A percentile compares a stretch with the other conserved stretches of the same genome.
These are phyloP conservation scores for Lagenidium sp. DNA, from an alignment of 352 stramenopile species.

Conservation along the genomic window DNA sequence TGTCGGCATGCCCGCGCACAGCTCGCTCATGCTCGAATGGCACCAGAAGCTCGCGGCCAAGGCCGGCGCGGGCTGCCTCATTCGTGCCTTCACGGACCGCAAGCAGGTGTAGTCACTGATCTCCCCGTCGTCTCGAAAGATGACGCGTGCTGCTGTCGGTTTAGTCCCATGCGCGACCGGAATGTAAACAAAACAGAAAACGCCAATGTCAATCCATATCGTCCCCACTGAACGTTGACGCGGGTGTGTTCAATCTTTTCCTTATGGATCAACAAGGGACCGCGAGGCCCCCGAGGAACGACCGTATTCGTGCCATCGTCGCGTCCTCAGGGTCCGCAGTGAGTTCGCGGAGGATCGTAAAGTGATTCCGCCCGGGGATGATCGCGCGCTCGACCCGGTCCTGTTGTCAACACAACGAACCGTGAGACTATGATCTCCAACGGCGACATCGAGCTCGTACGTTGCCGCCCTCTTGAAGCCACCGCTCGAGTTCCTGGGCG, in stretches of 20 bases:
- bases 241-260: too few relatives aligned
- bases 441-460: conserved; percentile 17
- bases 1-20: conserved; percentile 62
- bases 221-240: too few relatives aligned
- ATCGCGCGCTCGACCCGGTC: conserved; percentile 28
- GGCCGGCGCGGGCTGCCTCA: conserved; percentile 81
- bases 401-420: conserved; percentile 10
- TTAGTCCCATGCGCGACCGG: too few relatives aligned
- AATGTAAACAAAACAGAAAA: conserved; percentile 1
- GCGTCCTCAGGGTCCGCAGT: conserved; percentile 18
- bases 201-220: too few relatives aligned
- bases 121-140: too few relatives aligned
- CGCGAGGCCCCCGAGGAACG: conserved; percentile 36
- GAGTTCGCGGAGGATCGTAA: conserved; percentile 60
- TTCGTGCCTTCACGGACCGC: conserved; percentile 81
- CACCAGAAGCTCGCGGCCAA: conserved; percentile 81
- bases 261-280: too few relatives aligned
- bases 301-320: conserved; percentile 35
- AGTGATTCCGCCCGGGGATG: conserved; percentile 53
- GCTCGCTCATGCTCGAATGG: conserved; percentile 80
- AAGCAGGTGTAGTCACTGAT: conserved; percentile 81
- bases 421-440: neutral
- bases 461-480: conserved; percentile 44
- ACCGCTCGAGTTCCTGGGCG: conserved; percentile 44
- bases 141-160: too few relatives aligned